Conservation (phyloP, 345 rosid species). For the Boechera stricta region DNA sequence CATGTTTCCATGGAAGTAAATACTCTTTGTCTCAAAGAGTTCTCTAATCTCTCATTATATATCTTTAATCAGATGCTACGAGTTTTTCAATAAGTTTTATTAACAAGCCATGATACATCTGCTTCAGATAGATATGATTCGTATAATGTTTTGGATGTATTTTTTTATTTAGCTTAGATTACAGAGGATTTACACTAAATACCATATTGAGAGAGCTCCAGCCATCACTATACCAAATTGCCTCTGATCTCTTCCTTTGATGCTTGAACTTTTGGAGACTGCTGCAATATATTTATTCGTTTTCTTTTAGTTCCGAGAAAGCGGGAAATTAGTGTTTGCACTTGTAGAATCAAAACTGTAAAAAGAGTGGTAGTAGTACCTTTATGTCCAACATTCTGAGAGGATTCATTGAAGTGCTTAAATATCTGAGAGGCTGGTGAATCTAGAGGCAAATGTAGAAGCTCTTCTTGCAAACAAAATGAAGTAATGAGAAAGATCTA, state of each 20-base stretch:
- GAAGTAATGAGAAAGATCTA: constrained; percentile 22
- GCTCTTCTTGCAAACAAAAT: constrained; percentile 42
- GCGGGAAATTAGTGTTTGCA: not conserved
- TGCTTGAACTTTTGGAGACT: constrained; percentile 41
- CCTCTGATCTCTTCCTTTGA: constrained; percentile 11
- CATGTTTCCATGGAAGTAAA: not conserved
- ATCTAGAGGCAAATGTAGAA: constrained; percentile 49
- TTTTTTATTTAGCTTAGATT: not conserved
- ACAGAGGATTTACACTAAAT: constrained; percentile 23
- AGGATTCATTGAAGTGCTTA: constrained; percentile 43
- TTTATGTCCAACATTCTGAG: constrained; percentile 23
- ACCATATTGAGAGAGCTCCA: constrained; percentile 36
- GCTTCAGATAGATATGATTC: not conserved
- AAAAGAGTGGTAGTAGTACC: constrained; percentile 26
- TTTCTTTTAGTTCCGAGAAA: constrained; percentile 18
- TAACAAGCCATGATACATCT: constrained; percentile 1
- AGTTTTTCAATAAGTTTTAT: constrained; percentile 16
- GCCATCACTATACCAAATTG: constrained; percentile 36
- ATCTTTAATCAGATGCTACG: not conserved
- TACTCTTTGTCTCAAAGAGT: not conserved
- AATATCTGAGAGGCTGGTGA: constrained; percentile 46
- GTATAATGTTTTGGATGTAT: not conserved
- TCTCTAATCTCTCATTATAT: not conserved
- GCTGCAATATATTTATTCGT: constrained; percentile 20
- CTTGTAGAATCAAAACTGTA: not conserved